Evolutionary conservation across 768 basidiomycete species (phyloP).

Genomic region (Sporobolomyces pararoseus): DNA sequence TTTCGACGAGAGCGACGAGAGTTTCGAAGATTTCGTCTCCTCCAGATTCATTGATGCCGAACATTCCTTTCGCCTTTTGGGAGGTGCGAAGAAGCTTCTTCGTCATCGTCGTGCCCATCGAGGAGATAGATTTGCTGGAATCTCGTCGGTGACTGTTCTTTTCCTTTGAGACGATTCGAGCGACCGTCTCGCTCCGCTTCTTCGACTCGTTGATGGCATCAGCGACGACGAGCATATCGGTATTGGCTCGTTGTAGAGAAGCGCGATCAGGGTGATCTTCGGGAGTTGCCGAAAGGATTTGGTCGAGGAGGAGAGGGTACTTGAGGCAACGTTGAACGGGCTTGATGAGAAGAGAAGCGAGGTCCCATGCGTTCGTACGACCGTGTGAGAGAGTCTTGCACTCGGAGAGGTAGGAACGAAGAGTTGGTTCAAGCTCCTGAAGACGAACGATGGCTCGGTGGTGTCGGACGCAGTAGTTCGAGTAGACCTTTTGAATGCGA

Average conservation of each 20-base stretch:
- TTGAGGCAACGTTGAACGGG: constrained; percentile 98
- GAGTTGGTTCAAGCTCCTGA: constrained; percentile 54
- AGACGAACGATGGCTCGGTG: constrained; percentile 66
- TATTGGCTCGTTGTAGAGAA: constrained; percentile 36
- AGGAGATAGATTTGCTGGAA: constrained; percentile 21
- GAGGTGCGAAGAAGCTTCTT: constrained; percentile 39
- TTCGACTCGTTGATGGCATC: constrained; percentile 46
- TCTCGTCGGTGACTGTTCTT: constrained; percentile 24
- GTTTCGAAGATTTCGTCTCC: constrained; percentile 39
- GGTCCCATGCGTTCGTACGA: constrained; percentile 80
- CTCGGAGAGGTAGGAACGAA: constrained; percentile 64
- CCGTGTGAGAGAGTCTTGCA: constrained; percentile 43
- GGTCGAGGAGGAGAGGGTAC: constrained; percentile 85
- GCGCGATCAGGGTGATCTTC: constrained; percentile 41
- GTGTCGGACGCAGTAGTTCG: constrained; percentile 43
- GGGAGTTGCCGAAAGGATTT: constrained; percentile 42
- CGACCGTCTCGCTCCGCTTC: constrained; percentile 41
- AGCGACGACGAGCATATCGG: constrained; percentile 43
- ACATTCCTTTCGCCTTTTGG: constrained; percentile 34
- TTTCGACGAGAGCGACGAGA: constrained; percentile 36
- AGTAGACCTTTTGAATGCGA: constrained; percentile 42
- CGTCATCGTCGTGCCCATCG: constrained; percentile 27
- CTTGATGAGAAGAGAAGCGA: constrained; percentile 96
- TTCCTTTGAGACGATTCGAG: constrained; percentile 36
- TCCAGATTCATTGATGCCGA: constrained; percentile 21